Percentiles rank a stretch among this genome's conserved stretches.
Conservation (phyloP, 768 basidiomycete species). For the Clitopilus passeckerianus region DNA sequence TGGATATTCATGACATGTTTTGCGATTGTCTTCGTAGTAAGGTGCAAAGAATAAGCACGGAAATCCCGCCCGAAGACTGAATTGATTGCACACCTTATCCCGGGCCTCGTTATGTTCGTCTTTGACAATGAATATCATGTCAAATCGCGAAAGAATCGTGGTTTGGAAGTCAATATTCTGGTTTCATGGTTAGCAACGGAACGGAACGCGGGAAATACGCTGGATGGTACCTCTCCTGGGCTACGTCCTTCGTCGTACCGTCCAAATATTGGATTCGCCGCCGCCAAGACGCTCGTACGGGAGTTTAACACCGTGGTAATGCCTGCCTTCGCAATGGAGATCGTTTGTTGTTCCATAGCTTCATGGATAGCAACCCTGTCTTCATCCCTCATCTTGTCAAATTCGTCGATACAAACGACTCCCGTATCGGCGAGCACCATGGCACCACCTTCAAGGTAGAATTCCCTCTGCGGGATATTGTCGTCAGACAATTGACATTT, state of each 20-base stretch:
- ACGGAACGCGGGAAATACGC: neutral
- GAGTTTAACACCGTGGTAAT: slow-evolving; percentile 98
- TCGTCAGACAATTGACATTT: neutral
- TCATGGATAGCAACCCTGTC: slow-evolving; percentile 99
- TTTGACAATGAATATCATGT: slow-evolving; percentile 99
- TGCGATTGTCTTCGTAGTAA: slow-evolving; percentile 70
- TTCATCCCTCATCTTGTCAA: slow-evolving; percentile 99
- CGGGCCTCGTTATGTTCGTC: slow-evolving; percentile 96
- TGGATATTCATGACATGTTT: slow-evolving; percentile 99
- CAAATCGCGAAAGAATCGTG: slow-evolving; percentile 96
- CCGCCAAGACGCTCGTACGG: slow-evolving; percentile 91
- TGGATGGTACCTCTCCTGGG: slow-evolving; percentile 72
- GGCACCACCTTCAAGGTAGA: slow-evolving; percentile 97
- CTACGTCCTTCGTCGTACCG: slow-evolving; percentile 95
- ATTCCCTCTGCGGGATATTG: slow-evolving; percentile 67
- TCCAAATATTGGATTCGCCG: slow-evolving; percentile 97
- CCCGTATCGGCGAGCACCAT: slow-evolving; percentile 99
- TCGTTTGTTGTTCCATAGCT: slow-evolving; percentile 99
- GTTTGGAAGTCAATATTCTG: slow-evolving; percentile 98
- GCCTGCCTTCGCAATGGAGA: slow-evolving; percentile 98
- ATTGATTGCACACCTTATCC: slow-evolving; percentile 60
- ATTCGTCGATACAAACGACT: slow-evolving; percentile 99
- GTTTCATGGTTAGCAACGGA: slow-evolving; percentile 1
- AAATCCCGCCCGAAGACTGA: neutral
- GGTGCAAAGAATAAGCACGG: neutral